These are phyloP conservation scores for Lanmaoa pseudosensibilis DNA, from an alignment of 768 basidiomycete species.

Conservation along the genomic window DNA sequence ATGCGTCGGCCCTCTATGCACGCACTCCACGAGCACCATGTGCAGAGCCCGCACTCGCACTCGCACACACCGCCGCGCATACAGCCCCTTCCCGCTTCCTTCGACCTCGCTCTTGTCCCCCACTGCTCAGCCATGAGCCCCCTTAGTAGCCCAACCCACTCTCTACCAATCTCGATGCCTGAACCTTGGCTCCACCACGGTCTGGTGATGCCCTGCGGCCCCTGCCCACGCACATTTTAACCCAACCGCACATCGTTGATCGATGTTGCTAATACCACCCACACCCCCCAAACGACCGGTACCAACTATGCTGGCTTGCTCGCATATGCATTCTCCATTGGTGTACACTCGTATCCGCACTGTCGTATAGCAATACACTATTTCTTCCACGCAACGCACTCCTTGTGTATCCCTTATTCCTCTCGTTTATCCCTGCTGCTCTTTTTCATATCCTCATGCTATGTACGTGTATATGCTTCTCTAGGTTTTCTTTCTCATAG, in stretches of 20 bases:
- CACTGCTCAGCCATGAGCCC: slow-evolving; percentile 9
- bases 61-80: background rate
- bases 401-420: slow-evolving; percentile 9
- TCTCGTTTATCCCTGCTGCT: background rate
- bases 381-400: background rate
- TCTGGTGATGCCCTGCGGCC: background rate
- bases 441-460: background rate
- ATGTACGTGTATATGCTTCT: background rate
- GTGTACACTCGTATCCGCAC: slow-evolving; percentile 8
- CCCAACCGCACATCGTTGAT: slow-evolving; percentile 9
- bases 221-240: slow-evolving; percentile 15
- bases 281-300: background rate
- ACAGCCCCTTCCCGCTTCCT: background rate
- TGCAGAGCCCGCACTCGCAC: background rate
- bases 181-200: slow-evolving; percentile 24
- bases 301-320: background rate
- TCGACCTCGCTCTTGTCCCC: slow-evolving; percentile 1
- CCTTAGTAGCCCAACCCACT: slow-evolving; percentile 6
- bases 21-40: background rate
- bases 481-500: slow-evolving; percentile 1
- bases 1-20: slow-evolving; percentile 14
- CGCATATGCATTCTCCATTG: slow-evolving; percentile 1
- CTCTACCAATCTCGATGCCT: slow-evolving; percentile 18
- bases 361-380: slow-evolving; percentile 10
- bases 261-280: slow-evolving; percentile 1